Conservation (phyloP, 2,329 filamentous ascomycete species). For the Ascocoryne sarcoides region DNA sequence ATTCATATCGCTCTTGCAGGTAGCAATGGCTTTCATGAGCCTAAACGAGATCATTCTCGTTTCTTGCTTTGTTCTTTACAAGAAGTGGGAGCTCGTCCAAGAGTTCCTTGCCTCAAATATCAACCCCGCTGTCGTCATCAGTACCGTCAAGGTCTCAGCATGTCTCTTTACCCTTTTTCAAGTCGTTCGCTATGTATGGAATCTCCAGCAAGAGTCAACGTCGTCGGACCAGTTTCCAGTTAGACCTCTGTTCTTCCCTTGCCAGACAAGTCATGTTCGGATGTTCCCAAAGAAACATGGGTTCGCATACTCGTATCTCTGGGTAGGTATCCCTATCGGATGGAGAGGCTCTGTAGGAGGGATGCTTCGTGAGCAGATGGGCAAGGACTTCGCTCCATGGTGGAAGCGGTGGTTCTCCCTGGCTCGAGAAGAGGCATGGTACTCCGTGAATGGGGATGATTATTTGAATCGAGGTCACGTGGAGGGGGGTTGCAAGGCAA, state of each 20-base stretch:
- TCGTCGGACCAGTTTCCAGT: slow-evolving; percentile 8
- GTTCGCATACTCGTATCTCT: slow-evolving; percentile 63
- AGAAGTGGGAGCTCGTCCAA: slow-evolving; percentile 6
- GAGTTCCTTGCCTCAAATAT: slow-evolving; percentile 5
- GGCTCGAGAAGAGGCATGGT: slow-evolving; percentile 33
- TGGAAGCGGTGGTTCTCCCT: slow-evolving; percentile 26
- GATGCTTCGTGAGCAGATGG: slow-evolving; percentile 32
- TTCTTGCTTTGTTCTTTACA: slow-evolving; percentile 3
- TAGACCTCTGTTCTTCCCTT: slow-evolving; percentile 51
- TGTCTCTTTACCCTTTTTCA: slow-evolving; percentile 13
- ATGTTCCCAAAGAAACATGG: slow-evolving; percentile 59
- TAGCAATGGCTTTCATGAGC: background rate
- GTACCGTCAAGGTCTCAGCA: background rate
- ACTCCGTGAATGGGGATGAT: slow-evolving; percentile 49
- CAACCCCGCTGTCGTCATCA: slow-evolving; percentile 8
- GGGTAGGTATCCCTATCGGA: slow-evolving; percentile 59
- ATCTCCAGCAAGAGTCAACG: slow-evolving; percentile 8
- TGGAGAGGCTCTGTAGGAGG: slow-evolving; percentile 46
- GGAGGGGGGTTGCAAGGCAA: slow-evolving; percentile 51
- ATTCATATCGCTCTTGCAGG: too few species aligned
- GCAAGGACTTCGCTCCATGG: slow-evolving; percentile 18
- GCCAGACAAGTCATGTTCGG: slow-evolving; percentile 54
- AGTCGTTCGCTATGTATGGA: slow-evolving; percentile 13
- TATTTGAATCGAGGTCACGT: slow-evolving; percentile 49
- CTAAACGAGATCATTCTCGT: slow-evolving; percentile 5